phyloP scores from a whole-genome alignment of 495 filamentous ascomycete genomes.

The Extremus antarcticus region DNA sequence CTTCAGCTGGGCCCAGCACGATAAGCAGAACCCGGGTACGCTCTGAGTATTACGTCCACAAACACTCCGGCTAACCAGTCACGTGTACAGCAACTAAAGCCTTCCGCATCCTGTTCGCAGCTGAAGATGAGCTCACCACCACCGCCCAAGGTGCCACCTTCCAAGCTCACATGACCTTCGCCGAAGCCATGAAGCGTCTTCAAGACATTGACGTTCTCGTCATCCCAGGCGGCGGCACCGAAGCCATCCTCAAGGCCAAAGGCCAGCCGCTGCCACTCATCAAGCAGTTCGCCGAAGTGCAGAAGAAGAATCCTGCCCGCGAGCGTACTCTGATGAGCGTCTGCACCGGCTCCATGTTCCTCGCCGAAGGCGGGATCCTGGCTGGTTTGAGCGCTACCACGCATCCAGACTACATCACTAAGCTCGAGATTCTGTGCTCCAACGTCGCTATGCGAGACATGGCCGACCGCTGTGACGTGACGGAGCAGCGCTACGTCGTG shows the following conservation, averaged over 20 bases:
- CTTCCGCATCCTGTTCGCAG: conserved; percentile 36
- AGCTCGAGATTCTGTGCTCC: conserved; percentile 53
- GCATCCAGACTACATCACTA: conserved; percentile 34
- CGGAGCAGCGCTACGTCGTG: conserved; percentile 69
- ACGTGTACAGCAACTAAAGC: conserved; percentile 32
- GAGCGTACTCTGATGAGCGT: conserved; percentile 66
- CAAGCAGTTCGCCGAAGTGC: conserved; percentile 54
- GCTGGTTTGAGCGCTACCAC: conserved; percentile 54
- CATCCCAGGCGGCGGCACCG: conserved; percentile 51
- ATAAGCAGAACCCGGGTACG: conserved; percentile 50
- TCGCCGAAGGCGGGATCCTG: conserved; percentile 61
- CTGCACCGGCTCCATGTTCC: conserved; percentile 63
- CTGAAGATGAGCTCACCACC: conserved; percentile 24
- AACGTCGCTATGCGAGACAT: conserved; percentile 39
- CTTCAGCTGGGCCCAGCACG: conserved; percentile 46
- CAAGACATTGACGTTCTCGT: conserved; percentile 61
- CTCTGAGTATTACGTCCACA: background rate
- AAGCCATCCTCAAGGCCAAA: conserved; percentile 45
- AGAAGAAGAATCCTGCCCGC: conserved; percentile 52
- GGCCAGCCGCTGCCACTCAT: conserved; percentile 52
- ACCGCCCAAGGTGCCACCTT: conserved; percentile 35
- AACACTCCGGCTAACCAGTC: background rate
- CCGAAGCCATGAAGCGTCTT: conserved; percentile 53
- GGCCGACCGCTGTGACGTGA: conserved; percentile 56
- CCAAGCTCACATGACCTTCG: conserved; percentile 40